A percentile compares a stretch with the other conserved stretches of the same genome.
Conservation (phyloP, 2,329 filamentous ascomycete species). For the Penicillium frequentans region DNA sequence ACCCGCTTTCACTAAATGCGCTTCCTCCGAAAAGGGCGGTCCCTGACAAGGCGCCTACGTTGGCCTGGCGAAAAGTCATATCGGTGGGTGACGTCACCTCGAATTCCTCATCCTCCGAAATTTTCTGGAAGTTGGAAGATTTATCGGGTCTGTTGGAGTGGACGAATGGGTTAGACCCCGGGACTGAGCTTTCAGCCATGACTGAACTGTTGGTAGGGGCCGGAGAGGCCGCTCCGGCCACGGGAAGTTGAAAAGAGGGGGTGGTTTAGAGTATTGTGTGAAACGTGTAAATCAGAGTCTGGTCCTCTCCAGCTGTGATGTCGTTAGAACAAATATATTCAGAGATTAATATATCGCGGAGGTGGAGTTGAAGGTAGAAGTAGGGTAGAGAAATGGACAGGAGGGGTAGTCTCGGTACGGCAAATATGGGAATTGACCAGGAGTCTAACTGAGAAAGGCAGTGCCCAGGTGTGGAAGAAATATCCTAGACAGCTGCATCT, state of each 20-base stretch:
- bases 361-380: neutral
- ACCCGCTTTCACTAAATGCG: constrained; percentile 22
- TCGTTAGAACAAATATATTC: neutral
- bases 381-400: neutral
- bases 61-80: constrained; percentile 54
- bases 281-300: neutral
- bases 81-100: constrained; percentile 77
- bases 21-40: constrained; percentile 46
- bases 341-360: neutral
- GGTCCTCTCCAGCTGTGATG: neutral
- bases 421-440: constrained; percentile 21
- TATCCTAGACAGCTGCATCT: neutral
- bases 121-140: constrained; percentile 57
- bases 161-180: constrained; percentile 78
- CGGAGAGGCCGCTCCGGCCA: constrained; percentile 32
- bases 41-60: constrained; percentile 32
- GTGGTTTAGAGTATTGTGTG: neutral
- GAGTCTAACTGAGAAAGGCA: constrained; percentile 26
- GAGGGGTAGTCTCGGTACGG: constrained; percentile 1
- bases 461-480: neutral
- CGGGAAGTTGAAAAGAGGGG: constrained; percentile 20
- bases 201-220: constrained; percentile 25
- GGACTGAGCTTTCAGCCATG: constrained; percentile 72
- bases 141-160: constrained; percentile 66
- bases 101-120: constrained; percentile 79